Evolutionary conservation across 768 basidiomycete genomes (phyloP), one percentile per base, ranked within the genome.

Genomic region (Neoboletus subvelutipes): DNA sequence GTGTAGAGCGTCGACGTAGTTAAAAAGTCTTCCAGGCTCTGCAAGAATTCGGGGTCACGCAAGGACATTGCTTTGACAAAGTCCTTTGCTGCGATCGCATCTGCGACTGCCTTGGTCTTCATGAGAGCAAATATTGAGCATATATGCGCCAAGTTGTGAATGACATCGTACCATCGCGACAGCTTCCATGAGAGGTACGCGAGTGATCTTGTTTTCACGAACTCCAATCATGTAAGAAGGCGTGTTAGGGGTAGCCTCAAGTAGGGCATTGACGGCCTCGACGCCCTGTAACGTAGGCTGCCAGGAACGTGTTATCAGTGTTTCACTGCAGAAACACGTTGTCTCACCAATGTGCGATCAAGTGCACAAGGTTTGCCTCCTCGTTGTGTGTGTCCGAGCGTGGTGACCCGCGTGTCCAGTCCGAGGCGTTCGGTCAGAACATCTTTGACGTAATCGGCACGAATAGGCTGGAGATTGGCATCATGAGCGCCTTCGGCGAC

Each of bases 161-260:
- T 31, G 34, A 45, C 18, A 28, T 46, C 66, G 36, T 64, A 92
- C 94, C 87, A 87, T 86, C 43, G 84, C 83, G 18, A 99, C 97
- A 51, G 97, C 96, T 57, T 98, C 91, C 80, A 97, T 82, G 43
- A 99, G 76, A 15, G 94, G 93, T 10, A 95, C 87, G 28, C 93
- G 84, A 9, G 82, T 94, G 63, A 99, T 92, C 76, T 96, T 96
- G 77, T 97, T 98, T 76, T 98, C 95, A 60, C 84, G 83, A 39
- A 97, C 80, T 24, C 97, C 95, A 67, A 99, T 98, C 89, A 99
- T 96, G 70, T 95, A 98, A 0, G 94, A 96, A 5, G 96, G 96
- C 0, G 90, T 93, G 20, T 89, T 84, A 5, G 95, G 93, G 1
- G 84, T 90, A 0, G 96, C 83, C 64, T 88, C 85, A 7, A 98